These are phyloP conservation scores for Clitopilus hobsonii DNA, from an alignment of 768 basidiomycete species.

Conservation along the genomic window DNA sequence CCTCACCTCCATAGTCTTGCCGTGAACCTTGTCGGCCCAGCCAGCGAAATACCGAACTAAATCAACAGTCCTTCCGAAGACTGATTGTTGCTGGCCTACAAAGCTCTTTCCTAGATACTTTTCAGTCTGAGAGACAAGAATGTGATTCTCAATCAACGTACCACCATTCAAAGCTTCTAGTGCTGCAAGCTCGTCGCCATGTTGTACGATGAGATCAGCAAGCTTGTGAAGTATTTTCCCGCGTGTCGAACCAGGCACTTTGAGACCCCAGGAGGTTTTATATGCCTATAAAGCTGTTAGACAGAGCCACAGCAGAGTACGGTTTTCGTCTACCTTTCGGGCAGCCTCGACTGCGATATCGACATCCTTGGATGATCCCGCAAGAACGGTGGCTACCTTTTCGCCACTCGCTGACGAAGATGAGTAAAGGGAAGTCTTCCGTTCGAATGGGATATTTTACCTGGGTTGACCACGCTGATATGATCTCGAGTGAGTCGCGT, in stretches of 20 bases:
- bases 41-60: conserved; percentile 79
- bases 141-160: conserved; percentile 2
- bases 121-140: too few species aligned
- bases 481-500: not conserved
- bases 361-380: conserved; percentile 66
- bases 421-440: too few species aligned
- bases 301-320: not conserved
- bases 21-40: conserved; percentile 83
- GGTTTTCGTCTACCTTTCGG: not conserved
- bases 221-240: conserved; percentile 21
- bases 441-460: not conserved
- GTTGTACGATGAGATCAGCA: conserved; percentile 20
- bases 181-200: conserved; percentile 20
- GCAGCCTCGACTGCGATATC: conserved; percentile 43
- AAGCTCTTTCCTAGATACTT: too few species aligned
- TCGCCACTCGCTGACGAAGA: conserved; percentile 53
- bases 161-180: conserved; percentile 19
- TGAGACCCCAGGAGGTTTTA: conserved; percentile 63
- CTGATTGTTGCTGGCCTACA: not conserved
- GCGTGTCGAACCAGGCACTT: conserved; percentile 34
- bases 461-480: not conserved
- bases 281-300: conserved; percentile 17
- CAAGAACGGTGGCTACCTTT: conserved; percentile 49
- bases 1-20: conserved; percentile 63
- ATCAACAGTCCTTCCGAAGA: conserved; percentile 19